A percentile compares a stretch with the other conserved stretches of the same genome.
phyloP scores from a whole-genome alignment of 306 rosid species.

The Urtica urens region DNA sequence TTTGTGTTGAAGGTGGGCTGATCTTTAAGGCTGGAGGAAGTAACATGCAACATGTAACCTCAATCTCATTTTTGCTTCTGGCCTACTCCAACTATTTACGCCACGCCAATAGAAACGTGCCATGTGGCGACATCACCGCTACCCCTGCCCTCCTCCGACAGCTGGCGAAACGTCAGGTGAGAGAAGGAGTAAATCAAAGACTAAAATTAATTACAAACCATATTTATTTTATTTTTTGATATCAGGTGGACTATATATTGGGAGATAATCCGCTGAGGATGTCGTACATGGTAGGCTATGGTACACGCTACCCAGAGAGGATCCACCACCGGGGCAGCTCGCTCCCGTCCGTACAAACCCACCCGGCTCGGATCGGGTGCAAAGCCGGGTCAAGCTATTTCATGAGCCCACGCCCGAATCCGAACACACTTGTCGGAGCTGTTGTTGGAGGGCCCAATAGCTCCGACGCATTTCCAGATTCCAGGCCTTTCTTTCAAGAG shows the following conservation, averaged over 20 bases:
- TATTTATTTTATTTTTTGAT: background rate
- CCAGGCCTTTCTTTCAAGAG: slow-evolving; percentile 80
- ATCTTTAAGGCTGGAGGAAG: slow-evolving; percentile 91
- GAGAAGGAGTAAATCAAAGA: background rate
- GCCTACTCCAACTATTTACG: slow-evolving; percentile 85
- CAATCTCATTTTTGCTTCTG: slow-evolving; percentile 69
- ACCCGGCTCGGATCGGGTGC: slow-evolving; percentile 68
- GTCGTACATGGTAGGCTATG: slow-evolving; percentile 98
- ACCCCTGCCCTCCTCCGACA: slow-evolving; percentile 62
- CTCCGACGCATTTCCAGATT: slow-evolving; percentile 72
- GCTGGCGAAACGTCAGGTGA: slow-evolving; percentile 75
- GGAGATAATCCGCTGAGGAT: slow-evolving; percentile 85
- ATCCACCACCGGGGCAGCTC: slow-evolving; percentile 87
- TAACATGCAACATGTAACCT: slow-evolving; percentile 99
- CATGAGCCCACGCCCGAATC: slow-evolving; percentile 69
- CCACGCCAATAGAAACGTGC: slow-evolving; percentile 74
- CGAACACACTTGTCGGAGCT: slow-evolving; percentile 64
- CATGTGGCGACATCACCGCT: slow-evolving; percentile 66
- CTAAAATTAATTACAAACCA: background rate
- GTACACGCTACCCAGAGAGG: slow-evolving; percentile 76
- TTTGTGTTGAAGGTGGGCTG: slow-evolving; percentile 54
- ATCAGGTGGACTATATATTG: slow-evolving; percentile 82
- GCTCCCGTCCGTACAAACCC: slow-evolving; percentile 58
- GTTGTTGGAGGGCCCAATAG: slow-evolving; percentile 86
- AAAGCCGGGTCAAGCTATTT: slow-evolving; percentile 65